Evolutionary conservation across 2,329 filamentous ascomycete species (phyloP), one percentile per base, ranked within the genome.

Genomic region (Alternaria triticina): DNA sequence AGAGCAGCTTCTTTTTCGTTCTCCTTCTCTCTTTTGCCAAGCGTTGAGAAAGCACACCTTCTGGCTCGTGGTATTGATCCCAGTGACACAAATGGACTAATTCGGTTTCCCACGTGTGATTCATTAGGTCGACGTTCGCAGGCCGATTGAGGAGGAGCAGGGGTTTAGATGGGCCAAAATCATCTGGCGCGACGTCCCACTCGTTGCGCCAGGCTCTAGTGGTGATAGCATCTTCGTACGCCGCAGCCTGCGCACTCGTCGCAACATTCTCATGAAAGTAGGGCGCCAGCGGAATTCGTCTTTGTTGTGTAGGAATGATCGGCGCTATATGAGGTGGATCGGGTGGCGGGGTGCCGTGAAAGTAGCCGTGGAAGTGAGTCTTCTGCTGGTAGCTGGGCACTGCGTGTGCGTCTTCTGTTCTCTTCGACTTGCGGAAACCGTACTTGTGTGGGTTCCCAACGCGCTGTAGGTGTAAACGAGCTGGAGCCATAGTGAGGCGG

Each of bases 181-280:
- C 13, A 12, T 46, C 46, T 5, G 64, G 51, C 13, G 49, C 45
- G 15, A 27, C 40, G 11, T 61, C 30, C 64, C 64, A 66, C 43
- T 66, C 64, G 8, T 54, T 22, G 25, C 49, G 43, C 61, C 61
- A 64, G 17, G 17, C 43, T 20, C 46, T 62, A 15, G 59, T 54
- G 28, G 45, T 49, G 22, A 23, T 20, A 20, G 30, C 30, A 10
- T 58, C 30, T 51, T 36, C 25, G 9, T 46, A 33, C 12, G 43
- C 33, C 17, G 33, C 46, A n/a, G 15, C 6, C 12, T 51, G 49
- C 7, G 44, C 23, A 17, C 0, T 13, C 12, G 15, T 44, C 17
- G 20, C 6, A 15, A 17, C 13, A 15, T 11, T 27, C 1, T n/a
- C 15, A 13, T 15, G 12, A 17, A 27, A 6, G 9, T 25, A 12